These are phyloP conservation scores for Arthrinium puccinioides DNA, from an alignment of 2,329 filamentous ascomycete species.

Conservation along the genomic window DNA sequence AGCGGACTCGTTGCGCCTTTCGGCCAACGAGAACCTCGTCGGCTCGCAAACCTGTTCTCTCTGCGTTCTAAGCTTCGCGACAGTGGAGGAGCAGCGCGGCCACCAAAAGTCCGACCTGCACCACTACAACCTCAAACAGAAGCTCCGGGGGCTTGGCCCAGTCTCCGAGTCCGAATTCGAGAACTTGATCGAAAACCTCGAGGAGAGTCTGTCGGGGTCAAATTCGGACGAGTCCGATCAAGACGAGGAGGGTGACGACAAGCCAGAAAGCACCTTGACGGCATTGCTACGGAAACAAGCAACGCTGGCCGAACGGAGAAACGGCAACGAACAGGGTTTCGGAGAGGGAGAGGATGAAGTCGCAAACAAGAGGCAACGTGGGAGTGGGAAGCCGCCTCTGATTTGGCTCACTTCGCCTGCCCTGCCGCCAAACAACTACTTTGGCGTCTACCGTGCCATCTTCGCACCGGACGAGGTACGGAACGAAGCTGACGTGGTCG, in stretches of 20 bases:
- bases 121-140: constrained; percentile 90
- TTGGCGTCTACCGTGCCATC: constrained; percentile 80
- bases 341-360: constrained; percentile 37
- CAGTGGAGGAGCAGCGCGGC: constrained; percentile 71
- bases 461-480: constrained; percentile 68
- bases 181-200: constrained; percentile 73
- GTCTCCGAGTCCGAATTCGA: constrained; percentile 82
- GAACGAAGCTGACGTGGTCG: constrained; percentile 51
- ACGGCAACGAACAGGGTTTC: constrained; percentile 36
- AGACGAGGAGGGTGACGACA: constrained; percentile 36
- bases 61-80: constrained; percentile 65
- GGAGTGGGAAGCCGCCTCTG: constrained; percentile 63
- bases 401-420: constrained; percentile 78
- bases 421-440: constrained; percentile 69
- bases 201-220: constrained; percentile 89
- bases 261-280: constrained; percentile 65
- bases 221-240: constrained; percentile 64
- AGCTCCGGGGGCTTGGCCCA: constrained; percentile 63
- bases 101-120: constrained; percentile 90
- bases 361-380: constrained; percentile 42
- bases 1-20: constrained; percentile 11
- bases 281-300: constrained; percentile 79
- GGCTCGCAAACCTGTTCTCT: constrained; percentile 73
- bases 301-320: constrained; percentile 51
- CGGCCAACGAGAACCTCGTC: constrained; percentile 33